These are phyloP conservation scores for Erodium texanum DNA, from an alignment of 441 rosid genomes.

Conservation along the genomic window DNA sequence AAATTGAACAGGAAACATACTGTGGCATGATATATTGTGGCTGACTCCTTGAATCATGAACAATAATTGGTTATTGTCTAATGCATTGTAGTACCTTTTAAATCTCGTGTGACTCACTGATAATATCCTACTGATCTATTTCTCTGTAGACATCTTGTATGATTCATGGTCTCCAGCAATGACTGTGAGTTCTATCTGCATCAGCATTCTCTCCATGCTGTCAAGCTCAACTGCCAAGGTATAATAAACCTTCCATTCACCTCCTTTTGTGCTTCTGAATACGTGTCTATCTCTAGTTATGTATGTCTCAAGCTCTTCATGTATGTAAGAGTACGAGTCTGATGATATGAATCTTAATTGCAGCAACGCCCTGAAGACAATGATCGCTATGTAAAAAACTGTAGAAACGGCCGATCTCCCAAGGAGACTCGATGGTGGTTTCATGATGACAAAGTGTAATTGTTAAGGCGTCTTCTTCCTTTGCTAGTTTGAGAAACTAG, in stretches of 20 bases:
- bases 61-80: not conserved
- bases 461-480: constrained; percentile 17
- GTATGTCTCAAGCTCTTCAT: too few relatives aligned
- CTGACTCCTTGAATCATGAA: too few relatives aligned
- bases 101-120: constrained; percentile 6
- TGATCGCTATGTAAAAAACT: constrained; percentile 89
- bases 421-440: constrained; percentile 99
- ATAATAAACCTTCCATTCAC: constrained; percentile 10
- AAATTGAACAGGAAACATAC: too few relatives aligned
- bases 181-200: constrained; percentile 95
- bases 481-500: constrained; percentile 25
- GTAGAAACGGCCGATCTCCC: constrained; percentile 92
- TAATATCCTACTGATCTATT: constrained; percentile 8
- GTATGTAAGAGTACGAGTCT: too few relatives aligned
- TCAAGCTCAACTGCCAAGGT: constrained; percentile 95
- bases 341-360: constrained; percentile 20
- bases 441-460: constrained; percentile 90
- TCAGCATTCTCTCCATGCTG: constrained; percentile 98
- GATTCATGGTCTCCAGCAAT: constrained; percentile 99
- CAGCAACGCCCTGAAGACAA: constrained; percentile 99
- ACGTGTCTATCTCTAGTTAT: not conserved
- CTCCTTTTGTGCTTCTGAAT: too few relatives aligned
- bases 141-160: constrained; percentile 69
- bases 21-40: too few relatives aligned
- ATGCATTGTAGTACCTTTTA: constrained; percentile 13